Evolutionary conservation across 352 stramenopile genomes (phyloP), one percentile per base, ranked within the genome.

Genomic region (Aphanomyces stellatus): DNA sequence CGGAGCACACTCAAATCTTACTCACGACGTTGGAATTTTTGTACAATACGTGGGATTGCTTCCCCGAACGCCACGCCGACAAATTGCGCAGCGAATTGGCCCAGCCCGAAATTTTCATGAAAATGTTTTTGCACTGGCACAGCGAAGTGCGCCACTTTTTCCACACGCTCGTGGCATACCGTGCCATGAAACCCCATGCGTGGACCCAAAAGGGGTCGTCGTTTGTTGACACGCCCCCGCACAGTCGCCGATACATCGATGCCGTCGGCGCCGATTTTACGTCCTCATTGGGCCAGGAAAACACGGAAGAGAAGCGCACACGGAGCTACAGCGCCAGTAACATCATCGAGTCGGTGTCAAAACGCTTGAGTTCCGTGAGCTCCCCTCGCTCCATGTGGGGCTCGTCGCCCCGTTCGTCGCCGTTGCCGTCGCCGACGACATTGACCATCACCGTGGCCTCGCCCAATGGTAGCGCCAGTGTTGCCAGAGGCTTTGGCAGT

Each of bases 1-100:
- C 85, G 0, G 87, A 95, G 53, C 87, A 95, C 64, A 93, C 85
- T 0, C 87, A 95, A 40, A 86, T 95, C 11, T 82, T 93, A 11
- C 68, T 95, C 24, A 93, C 87, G 19, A 95, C 87, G 0, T 68
- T 95, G 33, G 87, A 95, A 62, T 93, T 95, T 57, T 64, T 95
- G 30, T 95, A 95, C 74, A 95, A 95, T 35, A 91, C 84, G 53
- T 95, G 87, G 87, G 87, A 95, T 69, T 92, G 83, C 63, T 95
- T 95, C 30, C 87, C 87, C 1, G 87, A 95, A 64, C 81, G 87
- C 15, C 87, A 95, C 71, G 87, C 87, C 1, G 87, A 95, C 43
- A 95, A 95, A 31, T 68, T 95, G 3, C 83, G 87, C 2, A 92
- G 80, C 51, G 87, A 95, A 62, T 67, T 95, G 25, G 71, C 92